Evolutionary conservation across 2,329 filamentous ascomycete genomes (phyloP).

Genomic region (Paracoccidioides lutzii): DNA sequence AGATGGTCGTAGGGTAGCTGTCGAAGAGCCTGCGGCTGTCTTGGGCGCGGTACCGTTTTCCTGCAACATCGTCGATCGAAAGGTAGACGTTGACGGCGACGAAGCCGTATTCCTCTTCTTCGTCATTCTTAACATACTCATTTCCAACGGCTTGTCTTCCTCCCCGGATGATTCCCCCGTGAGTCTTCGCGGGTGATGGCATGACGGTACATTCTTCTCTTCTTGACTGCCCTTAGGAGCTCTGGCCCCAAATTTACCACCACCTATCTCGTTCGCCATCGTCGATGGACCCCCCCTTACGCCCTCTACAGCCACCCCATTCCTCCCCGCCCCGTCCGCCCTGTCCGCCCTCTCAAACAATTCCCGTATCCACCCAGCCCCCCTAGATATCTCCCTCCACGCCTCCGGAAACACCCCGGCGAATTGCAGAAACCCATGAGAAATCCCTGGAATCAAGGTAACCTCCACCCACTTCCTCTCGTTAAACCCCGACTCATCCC

Average conservation of each 20-base stretch:
- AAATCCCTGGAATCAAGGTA: slow-evolving; percentile 72
- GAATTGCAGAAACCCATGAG: slow-evolving; percentile 90
- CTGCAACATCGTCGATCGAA: no score
- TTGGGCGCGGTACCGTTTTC: no score
- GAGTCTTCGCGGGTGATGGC: slow-evolving; percentile 36
- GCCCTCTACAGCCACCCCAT: slow-evolving; percentile 31
- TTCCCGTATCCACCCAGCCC: slow-evolving; percentile 68
- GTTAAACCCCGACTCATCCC: slow-evolving; percentile 44
- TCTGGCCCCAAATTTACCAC: background rate
- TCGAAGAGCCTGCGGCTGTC: no score
- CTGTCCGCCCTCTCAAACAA: slow-evolving; percentile 43
- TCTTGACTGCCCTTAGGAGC: background rate
- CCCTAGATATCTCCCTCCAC: slow-evolving; percentile 73
- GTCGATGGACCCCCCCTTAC: slow-evolving; percentile 15
- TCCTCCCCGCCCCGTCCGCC: slow-evolving; percentile 27
- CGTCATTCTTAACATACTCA: slow-evolving; percentile 44
- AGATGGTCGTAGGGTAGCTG: no score
- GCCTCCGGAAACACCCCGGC: slow-evolving; percentile 76
- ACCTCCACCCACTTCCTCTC: slow-evolving; percentile 71
- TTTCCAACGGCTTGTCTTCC: slow-evolving; percentile 72
- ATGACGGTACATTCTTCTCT: slow-evolving; percentile 12
- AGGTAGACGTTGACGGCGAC: no score
- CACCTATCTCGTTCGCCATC: slow-evolving; percentile 7
- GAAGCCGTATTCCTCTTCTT: background rate
- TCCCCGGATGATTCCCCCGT: slow-evolving; percentile 56